These are phyloP conservation scores for Backusella macrospora DNA, from an alignment of 192 early-diverging fungal species.

Conservation along the genomic window DNA sequence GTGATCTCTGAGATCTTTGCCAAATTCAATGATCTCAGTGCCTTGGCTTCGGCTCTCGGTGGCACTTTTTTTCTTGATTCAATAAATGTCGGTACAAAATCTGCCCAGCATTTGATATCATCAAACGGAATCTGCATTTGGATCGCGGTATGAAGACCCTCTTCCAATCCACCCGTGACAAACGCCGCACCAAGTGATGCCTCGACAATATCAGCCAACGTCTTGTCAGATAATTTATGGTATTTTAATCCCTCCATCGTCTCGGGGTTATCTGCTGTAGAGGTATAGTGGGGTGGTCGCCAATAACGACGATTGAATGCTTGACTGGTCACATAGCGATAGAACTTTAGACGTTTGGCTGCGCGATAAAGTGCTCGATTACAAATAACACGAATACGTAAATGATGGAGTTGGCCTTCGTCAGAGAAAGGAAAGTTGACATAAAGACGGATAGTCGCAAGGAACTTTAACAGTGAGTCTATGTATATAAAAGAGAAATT, in stretches of 20 bases:
- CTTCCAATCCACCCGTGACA: constrained; percentile 56
- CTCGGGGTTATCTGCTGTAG: constrained; percentile 24
- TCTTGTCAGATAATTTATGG: constrained; percentile 78
- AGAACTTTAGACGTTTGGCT: constrained; percentile 57
- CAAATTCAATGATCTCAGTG: constrained; percentile 26
- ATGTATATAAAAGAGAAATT: no score
- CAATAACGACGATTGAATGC: constrained; percentile 65
- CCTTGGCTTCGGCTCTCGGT: constrained; percentile 29
- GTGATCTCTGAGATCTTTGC: constrained; percentile 43
- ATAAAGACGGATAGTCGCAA: constrained; percentile 74
- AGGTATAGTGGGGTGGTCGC: constrained; percentile 52
- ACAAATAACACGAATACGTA: constrained; percentile 72
- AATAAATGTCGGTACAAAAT: constrained; percentile 44
- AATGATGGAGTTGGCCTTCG: constrained; percentile 80
- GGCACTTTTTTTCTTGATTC: constrained; percentile 28
- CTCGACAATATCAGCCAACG: constrained; percentile 85
- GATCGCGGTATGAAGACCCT: constrained; percentile 57
- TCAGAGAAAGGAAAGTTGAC: constrained; percentile 70
- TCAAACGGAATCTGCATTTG: constrained; percentile 60
- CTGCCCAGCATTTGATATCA: constrained; percentile 52
- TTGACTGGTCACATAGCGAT: constrained; percentile 59
- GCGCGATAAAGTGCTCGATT: constrained; percentile 70
- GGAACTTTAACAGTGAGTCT: constrained; percentile 83
- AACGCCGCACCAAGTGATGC: constrained; percentile 79
- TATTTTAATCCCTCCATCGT: constrained; percentile 23